These are phyloP conservation scores for Castanopsis chinensis DNA, from an alignment of 306 rosid genomes.

Conservation along the genomic window DNA sequence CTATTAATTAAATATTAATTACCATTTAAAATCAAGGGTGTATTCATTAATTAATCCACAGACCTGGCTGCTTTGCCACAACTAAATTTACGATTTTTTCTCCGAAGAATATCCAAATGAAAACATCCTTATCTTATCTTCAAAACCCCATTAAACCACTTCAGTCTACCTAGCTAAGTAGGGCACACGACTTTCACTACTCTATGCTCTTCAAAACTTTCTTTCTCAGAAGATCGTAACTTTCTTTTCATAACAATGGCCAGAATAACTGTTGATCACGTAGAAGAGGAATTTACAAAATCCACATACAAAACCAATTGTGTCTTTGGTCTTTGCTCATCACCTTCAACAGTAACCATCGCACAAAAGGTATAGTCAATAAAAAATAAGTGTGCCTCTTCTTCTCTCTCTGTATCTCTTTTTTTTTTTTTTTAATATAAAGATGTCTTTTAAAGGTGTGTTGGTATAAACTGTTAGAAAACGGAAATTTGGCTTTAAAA, in stretches of 20 bases:
- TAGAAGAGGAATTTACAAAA: slow-evolving; percentile 7
- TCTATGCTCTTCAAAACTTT: background rate
- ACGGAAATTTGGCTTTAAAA: too few species aligned
- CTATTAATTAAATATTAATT: too few species aligned
- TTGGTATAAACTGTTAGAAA: too few species aligned
- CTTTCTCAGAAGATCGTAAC: background rate
- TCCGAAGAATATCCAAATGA: background rate
- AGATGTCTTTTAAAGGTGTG: too few species aligned
- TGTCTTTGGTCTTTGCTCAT: background rate
- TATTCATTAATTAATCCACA: too few species aligned
- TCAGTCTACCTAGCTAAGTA: background rate
- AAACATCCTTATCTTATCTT: background rate
- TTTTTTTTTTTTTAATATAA: too few species aligned
- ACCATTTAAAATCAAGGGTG: too few species aligned
- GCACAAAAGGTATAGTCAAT: slow-evolving; percentile 24
- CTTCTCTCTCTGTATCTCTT: background rate
- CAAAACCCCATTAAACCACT: background rate
- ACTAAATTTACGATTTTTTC: too few species aligned
- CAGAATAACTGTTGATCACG: background rate
- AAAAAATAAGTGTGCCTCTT: background rate
- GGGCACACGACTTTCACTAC: background rate
- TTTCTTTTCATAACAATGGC: slow-evolving; percentile 15
- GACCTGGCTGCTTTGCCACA: too few species aligned
- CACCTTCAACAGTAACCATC: slow-evolving; percentile 8
- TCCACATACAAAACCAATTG: background rate